Conservation (phyloP, 352 stramenopile species). For the Phytophthora sp. region DNA sequence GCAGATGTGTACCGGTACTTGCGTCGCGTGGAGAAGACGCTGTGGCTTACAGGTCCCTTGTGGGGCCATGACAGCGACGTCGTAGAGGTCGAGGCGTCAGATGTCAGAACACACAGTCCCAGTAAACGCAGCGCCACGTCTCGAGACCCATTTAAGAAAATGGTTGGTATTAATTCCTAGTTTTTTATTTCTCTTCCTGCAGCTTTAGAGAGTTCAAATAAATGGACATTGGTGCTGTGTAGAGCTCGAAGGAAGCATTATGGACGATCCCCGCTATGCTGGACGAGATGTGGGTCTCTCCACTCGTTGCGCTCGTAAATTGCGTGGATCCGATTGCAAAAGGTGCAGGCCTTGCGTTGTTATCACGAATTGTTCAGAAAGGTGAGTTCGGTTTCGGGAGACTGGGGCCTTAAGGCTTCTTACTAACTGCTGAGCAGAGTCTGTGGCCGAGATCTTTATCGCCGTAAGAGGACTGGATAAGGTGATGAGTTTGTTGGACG, state of each 20-base stretch:
- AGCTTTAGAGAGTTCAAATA: too few species aligned
- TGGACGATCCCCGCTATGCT: slow-evolving; percentile 59
- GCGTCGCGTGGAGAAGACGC: slow-evolving; percentile 44
- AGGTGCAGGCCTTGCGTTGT: slow-evolving; percentile 52
- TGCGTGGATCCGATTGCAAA: slow-evolving; percentile 58
- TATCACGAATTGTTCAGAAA: slow-evolving; percentile 54
- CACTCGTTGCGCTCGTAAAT: slow-evolving; percentile 62
- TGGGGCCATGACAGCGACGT: slow-evolving; percentile 32
- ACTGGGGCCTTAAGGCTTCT: not conserved
- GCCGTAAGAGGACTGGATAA: slow-evolving; percentile 56
- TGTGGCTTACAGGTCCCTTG: slow-evolving; percentile 48
- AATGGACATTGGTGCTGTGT: too few species aligned
- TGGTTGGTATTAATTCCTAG: slow-evolving; percentile 9
- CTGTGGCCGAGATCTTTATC: slow-evolving; percentile 55
- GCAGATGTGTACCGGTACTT: slow-evolving; percentile 55
- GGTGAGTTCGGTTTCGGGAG: slow-evolving; percentile 33
- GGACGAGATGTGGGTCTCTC: slow-evolving; percentile 68
- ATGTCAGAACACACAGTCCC: not conserved
- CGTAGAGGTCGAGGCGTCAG: not conserved
- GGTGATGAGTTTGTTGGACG: slow-evolving; percentile 47
- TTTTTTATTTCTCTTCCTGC: too few species aligned
- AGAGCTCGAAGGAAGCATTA: slow-evolving; percentile 59
- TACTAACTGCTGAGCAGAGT: slow-evolving; percentile 29
- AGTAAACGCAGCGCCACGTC: slow-evolving; percentile 17
- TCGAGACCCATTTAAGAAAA: slow-evolving; percentile 36